A percentile compares a stretch with the other conserved stretches of the same genome.
phyloP scores from a whole-genome alignment of 805 yeast species.

The Candida rishiriensis region DNA sequence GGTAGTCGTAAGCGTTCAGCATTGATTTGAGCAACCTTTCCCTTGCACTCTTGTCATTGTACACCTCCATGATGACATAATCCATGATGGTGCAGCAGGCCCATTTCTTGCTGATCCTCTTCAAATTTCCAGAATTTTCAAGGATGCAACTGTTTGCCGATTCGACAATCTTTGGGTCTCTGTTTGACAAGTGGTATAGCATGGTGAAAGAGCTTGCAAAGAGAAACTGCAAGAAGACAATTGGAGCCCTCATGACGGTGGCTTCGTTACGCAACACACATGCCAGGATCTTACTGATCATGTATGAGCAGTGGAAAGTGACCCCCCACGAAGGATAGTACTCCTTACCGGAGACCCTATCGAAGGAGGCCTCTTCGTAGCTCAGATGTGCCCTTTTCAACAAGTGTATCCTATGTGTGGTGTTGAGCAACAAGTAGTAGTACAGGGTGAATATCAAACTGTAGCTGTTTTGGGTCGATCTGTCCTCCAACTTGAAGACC shows the following conservation, averaged over 20 bases:
- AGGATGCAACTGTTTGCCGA: constrained; percentile 3
- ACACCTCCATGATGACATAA: constrained; percentile 11
- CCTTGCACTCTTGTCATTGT: constrained; percentile 7
- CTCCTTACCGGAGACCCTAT: constrained; percentile 15
- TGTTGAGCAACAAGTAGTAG: constrained; percentile 63
- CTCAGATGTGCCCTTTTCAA: constrained; percentile 23
- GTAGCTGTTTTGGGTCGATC: constrained; percentile 33
- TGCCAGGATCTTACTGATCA: constrained; percentile 34
- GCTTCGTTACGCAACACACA: constrained; percentile 39
- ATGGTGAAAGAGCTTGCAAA: constrained; percentile 63
- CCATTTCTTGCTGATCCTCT: neutral
- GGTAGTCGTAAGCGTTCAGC: neutral
- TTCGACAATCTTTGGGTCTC: constrained; percentile 5
- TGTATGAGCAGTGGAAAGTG: constrained; percentile 71
- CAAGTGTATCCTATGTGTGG: constrained; percentile 44
- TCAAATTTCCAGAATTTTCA: neutral
- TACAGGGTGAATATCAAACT: constrained; percentile 59
- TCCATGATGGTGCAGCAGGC: constrained; percentile 1
- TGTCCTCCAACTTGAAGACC: constrained; percentile 47
- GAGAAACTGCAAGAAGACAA: constrained; percentile 20
- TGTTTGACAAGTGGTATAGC: constrained; percentile 46
- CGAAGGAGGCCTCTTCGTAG: constrained; percentile 7
- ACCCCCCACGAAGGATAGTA: constrained; percentile 64
- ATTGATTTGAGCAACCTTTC: neutral
- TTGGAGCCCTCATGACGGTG: constrained; percentile 4